Evolutionary conservation across 1,139 yeast species (phyloP), one percentile per base, ranked within the genome.

Genomic region (Barnettozyma hawaiiensis): DNA sequence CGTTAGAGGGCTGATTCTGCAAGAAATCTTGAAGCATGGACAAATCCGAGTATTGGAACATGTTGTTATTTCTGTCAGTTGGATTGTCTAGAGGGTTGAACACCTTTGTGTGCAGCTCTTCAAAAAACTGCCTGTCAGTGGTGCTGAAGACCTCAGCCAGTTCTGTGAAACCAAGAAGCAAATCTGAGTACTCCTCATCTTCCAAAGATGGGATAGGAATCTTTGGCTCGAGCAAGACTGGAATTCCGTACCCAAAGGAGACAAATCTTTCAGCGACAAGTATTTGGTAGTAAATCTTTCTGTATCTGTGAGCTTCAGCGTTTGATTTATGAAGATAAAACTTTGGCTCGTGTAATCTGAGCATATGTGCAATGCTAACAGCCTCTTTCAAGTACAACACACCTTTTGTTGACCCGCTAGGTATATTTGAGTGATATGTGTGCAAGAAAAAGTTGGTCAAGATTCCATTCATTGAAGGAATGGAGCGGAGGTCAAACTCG

Each of bases 131-230:
- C 31, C 50, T 52, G 35, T 52, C 57, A 7, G 57, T 46, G 4
- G 51, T 47, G 26, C 53, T 45, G 39, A 52, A 54, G 16, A 54
- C 51, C 33, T 48, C 48, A 22, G 50, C 50, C 10, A 52, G 39
- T 14, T 51, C 52, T 18, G 47, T 52, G 42, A 54, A 54, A 1
- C 58, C 58, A 8, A 45, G 41, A 8, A 54, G 31, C 28, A 51
- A 33, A 16, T 51, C 55, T 8, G 58, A 54, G 37, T 52, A 50
- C 26, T 52, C 56, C 36, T 54, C 58, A 31, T 50, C 52, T 8
- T 50, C 49, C 23, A 48, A 37, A 11, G 48, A 47, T 15, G 57
- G 55, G 15, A 50, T 48, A 6, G 53, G 55, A 7, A 54, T 44
- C 1, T 48, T 47, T 20, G 57, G 55, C 8, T 52, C 57, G 5